Percentiles rank a stretch among this genome's conserved stretches.
Evolutionary conservation across 495 filamentous ascomycete species (phyloP).

Genomic region (Xylaria nigripes): DNA sequence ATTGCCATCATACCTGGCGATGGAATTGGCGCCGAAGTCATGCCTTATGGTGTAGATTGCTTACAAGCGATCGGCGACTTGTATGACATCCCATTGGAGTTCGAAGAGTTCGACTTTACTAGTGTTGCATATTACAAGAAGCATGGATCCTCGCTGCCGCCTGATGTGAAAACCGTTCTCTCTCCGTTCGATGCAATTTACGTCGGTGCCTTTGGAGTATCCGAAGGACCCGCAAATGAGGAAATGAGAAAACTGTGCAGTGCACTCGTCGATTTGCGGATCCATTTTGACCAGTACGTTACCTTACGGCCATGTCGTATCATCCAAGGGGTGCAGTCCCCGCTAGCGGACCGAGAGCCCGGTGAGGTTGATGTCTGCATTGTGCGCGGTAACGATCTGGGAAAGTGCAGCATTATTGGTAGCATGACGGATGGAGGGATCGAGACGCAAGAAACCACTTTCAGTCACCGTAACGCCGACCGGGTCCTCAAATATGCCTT

Average conservation of each 20-base stretch:
- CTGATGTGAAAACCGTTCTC: constrained; percentile 23
- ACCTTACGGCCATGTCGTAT: constrained; percentile 76
- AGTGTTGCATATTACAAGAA: constrained; percentile 23
- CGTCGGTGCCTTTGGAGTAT: constrained; percentile 29
- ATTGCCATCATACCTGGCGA: constrained; percentile 30
- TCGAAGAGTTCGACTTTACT: constrained; percentile 27
- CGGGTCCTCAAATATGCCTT: constrained; percentile 66
- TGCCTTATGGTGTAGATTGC: constrained; percentile 23
- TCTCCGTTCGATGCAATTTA: constrained; percentile 26
- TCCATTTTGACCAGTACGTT: constrained; percentile 73
- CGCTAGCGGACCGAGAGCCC: constrained; percentile 58
- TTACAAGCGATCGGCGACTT: constrained; percentile 18
- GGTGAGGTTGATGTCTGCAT: constrained; percentile 75
- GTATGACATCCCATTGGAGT: constrained; percentile 18
- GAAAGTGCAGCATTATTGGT: constrained; percentile 60
- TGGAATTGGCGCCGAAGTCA: constrained; percentile 28
- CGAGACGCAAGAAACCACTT: constrained; percentile 58
- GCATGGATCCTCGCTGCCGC: constrained; percentile 26
- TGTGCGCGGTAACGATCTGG: constrained; percentile 74
- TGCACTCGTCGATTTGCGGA: constrained; percentile 69
- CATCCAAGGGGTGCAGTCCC: background rate
- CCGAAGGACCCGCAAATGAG: constrained; percentile 24
- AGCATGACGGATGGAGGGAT: constrained; percentile 44
- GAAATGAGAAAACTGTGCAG: constrained; percentile 22
- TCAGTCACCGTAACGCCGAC: constrained; percentile 72